Percentiles rank a stretch among this genome's conserved stretches.
Conservation (phyloP, 2,329 filamentous ascomycete species). For the Dactylonectria macrodidyma region DNA sequence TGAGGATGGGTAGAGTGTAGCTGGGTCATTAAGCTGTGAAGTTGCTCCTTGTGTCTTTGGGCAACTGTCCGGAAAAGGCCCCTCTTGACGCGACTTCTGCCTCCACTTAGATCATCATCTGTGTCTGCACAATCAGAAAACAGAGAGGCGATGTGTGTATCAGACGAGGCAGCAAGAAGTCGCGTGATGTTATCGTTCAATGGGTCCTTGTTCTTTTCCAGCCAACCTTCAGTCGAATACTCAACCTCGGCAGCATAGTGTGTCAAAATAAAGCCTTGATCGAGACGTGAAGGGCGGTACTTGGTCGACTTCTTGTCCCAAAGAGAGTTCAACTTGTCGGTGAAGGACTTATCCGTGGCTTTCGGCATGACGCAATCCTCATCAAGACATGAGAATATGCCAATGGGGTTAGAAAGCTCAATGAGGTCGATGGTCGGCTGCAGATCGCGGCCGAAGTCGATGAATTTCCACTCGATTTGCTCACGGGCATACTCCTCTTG, state of each 20-base stretch:
- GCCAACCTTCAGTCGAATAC: slow-evolving; percentile 94
- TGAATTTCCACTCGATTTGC: slow-evolving; percentile 99
- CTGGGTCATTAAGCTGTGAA: slow-evolving; percentile 96
- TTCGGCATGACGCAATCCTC: slow-evolving; percentile 99
- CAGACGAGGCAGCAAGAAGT: slow-evolving; percentile 84
- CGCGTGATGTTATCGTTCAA: slow-evolving; percentile 97
- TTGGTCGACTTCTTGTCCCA: slow-evolving; percentile 98
- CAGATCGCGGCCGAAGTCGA: slow-evolving; percentile 96
- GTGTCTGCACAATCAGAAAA: slow-evolving; percentile 90
- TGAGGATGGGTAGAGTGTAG: slow-evolving; percentile 97
- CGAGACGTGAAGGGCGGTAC: slow-evolving; percentile 89
- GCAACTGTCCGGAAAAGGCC: slow-evolving; percentile 97
- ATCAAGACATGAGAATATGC: slow-evolving; percentile 98
- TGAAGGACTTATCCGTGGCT: slow-evolving; percentile 96
- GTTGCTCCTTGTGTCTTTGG: slow-evolving; percentile 96
- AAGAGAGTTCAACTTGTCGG: slow-evolving; percentile 94
- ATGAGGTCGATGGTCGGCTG: slow-evolving; percentile 99
- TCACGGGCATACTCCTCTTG: slow-evolving; percentile 98
- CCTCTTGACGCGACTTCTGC: slow-evolving; percentile 90
- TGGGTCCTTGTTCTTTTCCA: slow-evolving; percentile 99
- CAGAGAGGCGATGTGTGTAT: slow-evolving; percentile 86
- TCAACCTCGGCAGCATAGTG: slow-evolving; percentile 99
- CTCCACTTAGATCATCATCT: slow-evolving; percentile 80
- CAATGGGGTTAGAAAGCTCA: slow-evolving; percentile 95
- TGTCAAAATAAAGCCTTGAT: slow-evolving; percentile 94